Percentiles rank a stretch among this genome's conserved stretches.
Conservation (phyloP, 305 asterid species). For the Solanum hybrid region DNA sequence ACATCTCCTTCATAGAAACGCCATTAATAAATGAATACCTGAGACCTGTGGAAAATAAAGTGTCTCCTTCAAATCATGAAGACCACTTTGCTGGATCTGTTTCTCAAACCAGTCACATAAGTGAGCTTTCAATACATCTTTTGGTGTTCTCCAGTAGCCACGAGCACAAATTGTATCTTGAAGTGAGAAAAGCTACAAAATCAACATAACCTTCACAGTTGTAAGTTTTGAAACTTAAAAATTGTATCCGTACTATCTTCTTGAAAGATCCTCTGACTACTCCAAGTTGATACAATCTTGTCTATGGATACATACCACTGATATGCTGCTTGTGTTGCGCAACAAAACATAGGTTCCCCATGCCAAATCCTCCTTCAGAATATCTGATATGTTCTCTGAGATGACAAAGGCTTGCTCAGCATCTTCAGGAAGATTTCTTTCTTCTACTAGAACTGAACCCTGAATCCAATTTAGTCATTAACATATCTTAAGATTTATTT, state of each 20-base stretch:
- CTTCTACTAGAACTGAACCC: constrained; percentile 57
- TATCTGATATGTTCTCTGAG: constrained; percentile 40
- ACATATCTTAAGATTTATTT: neutral
- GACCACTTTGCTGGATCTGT: constrained; percentile 43
- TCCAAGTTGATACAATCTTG: neutral
- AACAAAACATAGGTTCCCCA: constrained; percentile 80
- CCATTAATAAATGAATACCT: constrained; percentile 31
- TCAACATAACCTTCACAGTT: neutral
- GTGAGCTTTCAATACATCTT: constrained; percentile 43
- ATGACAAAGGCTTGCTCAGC: constrained; percentile 66
- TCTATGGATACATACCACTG: constrained; percentile 53
- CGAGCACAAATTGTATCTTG: constrained; percentile 65
- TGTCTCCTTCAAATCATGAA: constrained; percentile 45
- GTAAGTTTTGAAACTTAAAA: neutral
- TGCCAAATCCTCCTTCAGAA: constrained; percentile 75
- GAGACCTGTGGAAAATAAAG: constrained; percentile 52
- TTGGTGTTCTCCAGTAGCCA: constrained; percentile 80
- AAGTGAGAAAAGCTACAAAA: constrained; percentile 53
- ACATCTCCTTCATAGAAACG: neutral
- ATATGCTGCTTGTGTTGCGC: constrained; percentile 76
- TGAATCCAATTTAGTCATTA: constrained; percentile 20
- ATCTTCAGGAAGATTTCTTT: constrained; percentile 53
- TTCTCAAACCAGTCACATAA: constrained; percentile 46
- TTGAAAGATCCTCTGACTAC: neutral
- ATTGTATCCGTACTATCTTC: neutral